Evolutionary conservation across 2,329 filamentous ascomycete genomes (phyloP).

Genomic region (Teratosphaeria pseudoeucalypti): DNA sequence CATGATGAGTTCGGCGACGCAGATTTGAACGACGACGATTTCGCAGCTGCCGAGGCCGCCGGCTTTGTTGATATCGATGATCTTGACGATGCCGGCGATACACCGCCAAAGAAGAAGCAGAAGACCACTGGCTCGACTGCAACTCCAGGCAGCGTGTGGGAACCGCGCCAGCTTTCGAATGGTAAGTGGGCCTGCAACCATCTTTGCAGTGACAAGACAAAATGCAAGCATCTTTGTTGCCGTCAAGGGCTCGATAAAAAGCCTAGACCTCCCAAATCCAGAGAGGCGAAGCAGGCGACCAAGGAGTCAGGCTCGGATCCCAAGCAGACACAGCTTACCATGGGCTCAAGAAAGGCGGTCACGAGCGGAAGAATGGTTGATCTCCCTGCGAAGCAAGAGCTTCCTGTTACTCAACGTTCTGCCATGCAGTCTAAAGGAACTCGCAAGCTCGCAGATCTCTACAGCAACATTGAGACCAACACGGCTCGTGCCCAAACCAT

Average conservation of each 20-base stretch:
- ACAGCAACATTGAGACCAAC: slow-evolving; percentile 15
- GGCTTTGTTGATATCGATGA: slow-evolving; percentile 46
- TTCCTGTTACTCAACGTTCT: not conserved
- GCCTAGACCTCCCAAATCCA: slow-evolving; percentile 37
- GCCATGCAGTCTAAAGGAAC: slow-evolving; percentile 6
- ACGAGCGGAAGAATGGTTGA: not conserved
- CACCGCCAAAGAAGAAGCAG: slow-evolving; percentile 5
- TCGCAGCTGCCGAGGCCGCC: slow-evolving; percentile 35
- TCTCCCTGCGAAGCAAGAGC: not conserved
- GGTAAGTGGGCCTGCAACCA: slow-evolving; percentile 70
- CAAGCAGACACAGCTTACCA: slow-evolving; percentile 21
- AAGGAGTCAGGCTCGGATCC: slow-evolving; percentile 8
- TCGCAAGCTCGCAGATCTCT: slow-evolving; percentile 12
- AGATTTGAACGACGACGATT: slow-evolving; percentile 42
- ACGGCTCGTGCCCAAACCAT: slow-evolving; percentile 12
- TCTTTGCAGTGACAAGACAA: slow-evolving; percentile 50
- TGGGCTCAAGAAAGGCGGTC: slow-evolving; percentile 12
- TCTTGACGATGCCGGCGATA: slow-evolving; percentile 24
- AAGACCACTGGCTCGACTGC: not conserved
- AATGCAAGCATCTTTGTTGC: slow-evolving; percentile 65
- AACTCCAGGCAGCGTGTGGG: slow-evolving; percentile 9
- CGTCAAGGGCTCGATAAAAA: slow-evolving; percentile 59
- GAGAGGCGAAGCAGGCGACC: slow-evolving; percentile 17
- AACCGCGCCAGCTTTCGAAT: slow-evolving; percentile 50
- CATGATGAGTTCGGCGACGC: slow-evolving; percentile 45